Evolutionary conservation across 306 rosid genomes (phyloP).

Genomic region (Bauhinia variegata): DNA sequence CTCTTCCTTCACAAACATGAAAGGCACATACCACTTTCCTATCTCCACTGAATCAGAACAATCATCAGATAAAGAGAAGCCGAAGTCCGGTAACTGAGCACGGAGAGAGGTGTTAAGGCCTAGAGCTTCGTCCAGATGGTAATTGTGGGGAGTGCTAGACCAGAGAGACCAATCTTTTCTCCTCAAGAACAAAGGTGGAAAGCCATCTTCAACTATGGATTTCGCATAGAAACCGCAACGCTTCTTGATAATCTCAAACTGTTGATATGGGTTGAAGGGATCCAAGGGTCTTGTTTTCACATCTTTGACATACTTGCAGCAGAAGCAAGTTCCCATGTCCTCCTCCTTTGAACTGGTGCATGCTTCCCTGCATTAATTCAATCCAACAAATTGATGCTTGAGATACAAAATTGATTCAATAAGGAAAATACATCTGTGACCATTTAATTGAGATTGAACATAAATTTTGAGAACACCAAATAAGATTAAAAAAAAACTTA

Average conservation of each 20-base stretch:
- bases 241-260: constrained; percentile 30
- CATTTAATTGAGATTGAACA: too few species aligned
- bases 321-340: constrained; percentile 20
- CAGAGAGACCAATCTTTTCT: constrained; percentile 40
- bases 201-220: constrained; percentile 36
- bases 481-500: too few species aligned
- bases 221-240: constrained; percentile 39
- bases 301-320: constrained; percentile 35
- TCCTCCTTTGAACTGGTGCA: constrained; percentile 43
- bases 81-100: constrained; percentile 37
- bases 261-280: constrained; percentile 35
- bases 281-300: constrained; percentile 37
- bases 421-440: too few species aligned
- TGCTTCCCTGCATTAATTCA: constrained; percentile 39
- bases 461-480: too few species aligned
- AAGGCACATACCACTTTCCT: constrained; percentile 55
- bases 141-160: constrained; percentile 1
- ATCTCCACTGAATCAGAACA: constrained; percentile 37
- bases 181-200: constrained; percentile 42
- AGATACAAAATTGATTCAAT: too few species aligned
- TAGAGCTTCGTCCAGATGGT: constrained; percentile 42
- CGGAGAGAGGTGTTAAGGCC: constrained; percentile 41
- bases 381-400: not conserved
- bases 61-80: constrained; percentile 15
- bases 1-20: constrained; percentile 49